These are phyloP conservation scores for Gloeostereum incarnatum DNA, from an alignment of 768 basidiomycete genomes.

Conservation along the genomic window DNA sequence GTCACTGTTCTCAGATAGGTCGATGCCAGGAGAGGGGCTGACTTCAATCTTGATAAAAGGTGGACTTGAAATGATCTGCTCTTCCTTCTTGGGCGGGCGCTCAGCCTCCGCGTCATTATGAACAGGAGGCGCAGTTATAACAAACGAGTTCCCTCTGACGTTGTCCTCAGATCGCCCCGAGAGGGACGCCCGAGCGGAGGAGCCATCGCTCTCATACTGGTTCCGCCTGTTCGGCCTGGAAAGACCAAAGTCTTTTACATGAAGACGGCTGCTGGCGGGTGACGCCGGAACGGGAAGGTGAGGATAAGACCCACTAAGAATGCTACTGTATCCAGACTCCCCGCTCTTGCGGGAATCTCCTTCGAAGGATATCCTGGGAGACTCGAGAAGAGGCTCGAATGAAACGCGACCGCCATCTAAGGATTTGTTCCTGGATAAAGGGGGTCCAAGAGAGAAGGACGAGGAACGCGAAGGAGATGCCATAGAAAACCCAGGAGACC, in stretches of 20 bases:
- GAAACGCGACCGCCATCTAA: constrained; percentile 43
- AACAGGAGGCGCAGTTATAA: too few species aligned
- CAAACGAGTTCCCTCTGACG: too few species aligned
- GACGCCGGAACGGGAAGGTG: constrained; percentile 23
- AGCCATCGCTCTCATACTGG: constrained; percentile 35
- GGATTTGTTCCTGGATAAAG: constrained; percentile 26
- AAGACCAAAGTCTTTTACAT: constrained; percentile 28
- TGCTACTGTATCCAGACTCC: constrained; percentile 35
- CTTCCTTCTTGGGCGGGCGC: too few species aligned
- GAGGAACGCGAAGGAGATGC: constrained; percentile 20
- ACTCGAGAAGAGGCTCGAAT: constrained; percentile 47
- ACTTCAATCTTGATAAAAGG: not conserved
- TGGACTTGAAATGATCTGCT: too few species aligned
- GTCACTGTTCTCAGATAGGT: not conserved
- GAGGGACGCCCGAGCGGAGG: constrained; percentile 34
- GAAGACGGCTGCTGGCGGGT: constrained; percentile 32
- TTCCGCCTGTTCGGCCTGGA: constrained; percentile 22
- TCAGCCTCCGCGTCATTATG: too few species aligned
- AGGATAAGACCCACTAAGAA: constrained; percentile 24
- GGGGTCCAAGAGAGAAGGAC: constrained; percentile 29
- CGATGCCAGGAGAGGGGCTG: not conserved
- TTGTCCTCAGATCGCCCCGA: constrained; percentile 26
- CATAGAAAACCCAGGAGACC: constrained; percentile 13
- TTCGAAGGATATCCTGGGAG: constrained; percentile 36
- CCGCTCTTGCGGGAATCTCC: constrained; percentile 31